Percentiles rank a stretch among this genome's conserved stretches.
Conservation (phyloP, 2,329 filamentous ascomycete genomes). For the Epichloe elymi region DNA sequence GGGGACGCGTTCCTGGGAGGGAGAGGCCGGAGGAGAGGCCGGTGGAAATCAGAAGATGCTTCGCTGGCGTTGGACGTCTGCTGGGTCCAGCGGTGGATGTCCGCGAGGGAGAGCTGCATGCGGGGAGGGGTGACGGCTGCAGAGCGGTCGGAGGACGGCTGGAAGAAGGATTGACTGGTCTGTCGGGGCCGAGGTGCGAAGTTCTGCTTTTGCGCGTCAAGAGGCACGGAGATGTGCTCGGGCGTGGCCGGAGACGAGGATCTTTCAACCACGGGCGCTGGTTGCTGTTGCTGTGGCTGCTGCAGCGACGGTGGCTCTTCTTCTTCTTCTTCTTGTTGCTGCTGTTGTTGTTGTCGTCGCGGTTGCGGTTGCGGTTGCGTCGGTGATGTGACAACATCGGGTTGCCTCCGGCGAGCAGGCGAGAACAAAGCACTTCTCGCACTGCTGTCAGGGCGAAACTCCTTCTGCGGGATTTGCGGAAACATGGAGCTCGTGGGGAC, state of each 20-base stretch:
- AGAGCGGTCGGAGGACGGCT: slow-evolving; percentile 15
- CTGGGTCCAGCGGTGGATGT: slow-evolving; percentile 29
- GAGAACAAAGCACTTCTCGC: slow-evolving; percentile 24
- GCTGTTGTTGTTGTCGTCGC: not conserved
- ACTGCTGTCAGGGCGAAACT: slow-evolving; percentile 19
- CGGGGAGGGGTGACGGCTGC: slow-evolving; percentile 23
- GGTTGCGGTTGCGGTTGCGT: not conserved
- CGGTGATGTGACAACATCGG: not conserved
- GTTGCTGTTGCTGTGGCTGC: not conserved
- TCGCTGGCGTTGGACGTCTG: slow-evolving; percentile 25
- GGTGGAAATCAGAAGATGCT: slow-evolving; percentile 20
- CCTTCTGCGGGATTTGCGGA: slow-evolving; percentile 20
- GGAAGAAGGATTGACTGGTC: slow-evolving; percentile 25
- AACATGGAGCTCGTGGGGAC: slow-evolving; percentile 27
- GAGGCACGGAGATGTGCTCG: slow-evolving; percentile 19
- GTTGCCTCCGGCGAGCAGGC: slow-evolving; percentile 11
- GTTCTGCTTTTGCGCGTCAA: slow-evolving; percentile 33
- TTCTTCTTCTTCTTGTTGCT: not conserved
- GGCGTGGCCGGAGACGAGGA: slow-evolving; percentile 17
- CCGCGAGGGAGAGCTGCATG: slow-evolving; percentile 28
- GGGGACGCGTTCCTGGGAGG: slow-evolving; percentile 41
- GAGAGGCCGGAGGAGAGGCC: slow-evolving; percentile 31
- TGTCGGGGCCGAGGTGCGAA: slow-evolving; percentile 32
- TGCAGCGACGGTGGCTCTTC: not conserved
- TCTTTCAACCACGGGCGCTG: not conserved